Evolutionary conservation across 805 yeast species (phyloP).

Genomic region (Candida nitratophila): DNA sequence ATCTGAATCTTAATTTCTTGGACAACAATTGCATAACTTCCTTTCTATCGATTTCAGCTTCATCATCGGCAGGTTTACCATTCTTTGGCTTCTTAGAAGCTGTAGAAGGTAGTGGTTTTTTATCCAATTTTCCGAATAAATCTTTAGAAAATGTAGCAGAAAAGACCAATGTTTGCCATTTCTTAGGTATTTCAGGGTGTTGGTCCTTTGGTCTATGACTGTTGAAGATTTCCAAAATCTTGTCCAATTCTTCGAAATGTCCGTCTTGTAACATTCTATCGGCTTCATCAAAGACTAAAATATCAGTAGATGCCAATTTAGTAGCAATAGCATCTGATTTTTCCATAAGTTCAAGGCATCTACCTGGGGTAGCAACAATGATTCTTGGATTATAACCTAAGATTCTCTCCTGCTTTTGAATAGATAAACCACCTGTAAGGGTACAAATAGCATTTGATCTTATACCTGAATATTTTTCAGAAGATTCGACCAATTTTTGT

Average conservation of each 20-base stretch:
- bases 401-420: conserved; percentile 86
- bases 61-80: conserved; percentile 17
- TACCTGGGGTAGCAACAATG: conserved; percentile 92
- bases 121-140: conserved; percentile 67
- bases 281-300: conserved; percentile 84
- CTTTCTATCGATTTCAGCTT: conserved; percentile 33
- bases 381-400: conserved; percentile 69
- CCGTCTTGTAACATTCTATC: conserved; percentile 93
- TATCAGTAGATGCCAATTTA: conserved; percentile 39
- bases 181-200: conserved; percentile 24
- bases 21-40: conserved; percentile 62
- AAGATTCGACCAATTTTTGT: conserved; percentile 40
- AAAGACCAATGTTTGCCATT: conserved; percentile 83
- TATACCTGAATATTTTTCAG: conserved; percentile 15
- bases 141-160: conserved; percentile 90
- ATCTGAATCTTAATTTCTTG: conserved; percentile 64
- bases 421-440: conserved; percentile 91
- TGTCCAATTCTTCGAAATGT: conserved; percentile 88
- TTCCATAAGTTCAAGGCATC: conserved; percentile 76
- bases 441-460: conserved; percentile 56
- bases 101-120: conserved; percentile 19
- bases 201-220: conserved; percentile 38
- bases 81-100: neutral
- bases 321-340: conserved; percentile 41
- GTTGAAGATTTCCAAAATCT: conserved; percentile 59